phyloP scores from a whole-genome alignment of 1,284 basidiomycete genomes.

The Agroathelia rolfsii region DNA sequence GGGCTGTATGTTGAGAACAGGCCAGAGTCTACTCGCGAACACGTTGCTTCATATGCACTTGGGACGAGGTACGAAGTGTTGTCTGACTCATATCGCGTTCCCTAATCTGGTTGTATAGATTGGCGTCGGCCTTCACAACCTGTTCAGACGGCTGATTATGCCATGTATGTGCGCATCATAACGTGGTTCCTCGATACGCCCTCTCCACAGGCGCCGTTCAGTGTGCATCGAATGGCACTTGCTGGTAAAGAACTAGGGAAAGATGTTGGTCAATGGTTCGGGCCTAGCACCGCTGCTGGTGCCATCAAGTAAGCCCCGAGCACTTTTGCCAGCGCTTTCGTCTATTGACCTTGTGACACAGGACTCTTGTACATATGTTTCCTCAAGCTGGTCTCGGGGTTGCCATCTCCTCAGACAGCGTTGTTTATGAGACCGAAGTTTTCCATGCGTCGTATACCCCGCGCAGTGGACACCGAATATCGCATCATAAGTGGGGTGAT shows the following conservation, averaged over 20 bases:
- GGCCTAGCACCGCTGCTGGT: conserved; percentile 92
- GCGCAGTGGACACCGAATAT: too few relatives aligned
- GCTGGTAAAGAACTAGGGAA: conserved; percentile 93
- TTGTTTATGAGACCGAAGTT: conserved; percentile 82
- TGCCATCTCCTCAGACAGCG: conserved; percentile 74
- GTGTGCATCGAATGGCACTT: conserved; percentile 91
- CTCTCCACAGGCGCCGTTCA: conserved; percentile 82
- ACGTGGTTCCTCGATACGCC: conserved; percentile 96
- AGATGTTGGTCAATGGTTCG: conserved; percentile 96
- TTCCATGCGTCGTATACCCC: conserved; percentile 71
- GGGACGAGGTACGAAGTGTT: conserved; percentile 61
- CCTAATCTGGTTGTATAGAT: conserved; percentile 34
- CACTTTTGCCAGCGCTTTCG: conserved; percentile 1
- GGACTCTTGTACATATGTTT: conserved; percentile 72
- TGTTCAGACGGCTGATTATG: conserved; percentile 49
- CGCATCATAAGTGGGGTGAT: conserved; percentile 79
- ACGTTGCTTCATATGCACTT: conserved; percentile 78
- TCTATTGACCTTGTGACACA: conserved; percentile 23
- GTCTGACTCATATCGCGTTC: conserved; percentile 5
- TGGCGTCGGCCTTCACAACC: conserved; percentile 69
- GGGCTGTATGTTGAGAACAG: conserved; percentile 97
- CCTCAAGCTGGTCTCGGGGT: conserved; percentile 78
- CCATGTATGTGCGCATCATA: conserved; percentile 79
- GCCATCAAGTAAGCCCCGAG: conserved; percentile 68
- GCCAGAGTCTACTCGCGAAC: conserved; percentile 88